phyloP scores from a whole-genome alignment of 768 basidiomycete genomes.

The Serendipita vermifera region DNA sequence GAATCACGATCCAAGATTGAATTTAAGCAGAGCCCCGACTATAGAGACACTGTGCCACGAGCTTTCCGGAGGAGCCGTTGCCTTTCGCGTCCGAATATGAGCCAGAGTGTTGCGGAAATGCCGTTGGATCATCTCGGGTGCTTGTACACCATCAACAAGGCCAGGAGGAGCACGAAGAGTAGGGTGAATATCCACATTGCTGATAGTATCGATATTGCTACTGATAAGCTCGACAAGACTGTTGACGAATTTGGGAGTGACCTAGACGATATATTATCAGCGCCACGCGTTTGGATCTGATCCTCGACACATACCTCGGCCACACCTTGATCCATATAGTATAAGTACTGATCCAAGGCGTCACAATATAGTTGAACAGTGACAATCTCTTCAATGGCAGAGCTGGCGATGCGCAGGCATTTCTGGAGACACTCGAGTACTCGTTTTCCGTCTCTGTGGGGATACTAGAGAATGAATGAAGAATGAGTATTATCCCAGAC shows the following conservation, averaged over 20 bases:
- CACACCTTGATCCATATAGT: slow-evolving; percentile 88
- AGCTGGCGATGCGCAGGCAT: slow-evolving; percentile 88
- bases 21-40: slow-evolving; percentile 76
- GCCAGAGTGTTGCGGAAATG: slow-evolving; percentile 86
- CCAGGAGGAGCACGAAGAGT: slow-evolving; percentile 79
- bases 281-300: background rate
- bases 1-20: slow-evolving; percentile 46
- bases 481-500: background rate
- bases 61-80: slow-evolving; percentile 27
- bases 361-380: slow-evolving; percentile 94
- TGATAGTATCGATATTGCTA: slow-evolving; percentile 82
- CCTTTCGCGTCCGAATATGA: slow-evolving; percentile 71
- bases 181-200: slow-evolving; percentile 76
- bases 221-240: slow-evolving; percentile 93
- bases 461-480: slow-evolving; percentile 36
- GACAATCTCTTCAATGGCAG: slow-evolving; percentile 91
- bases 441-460: slow-evolving; percentile 90
- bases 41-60: slow-evolving; percentile 80
- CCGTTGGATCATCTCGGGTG: slow-evolving; percentile 83
- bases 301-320: slow-evolving; percentile 47
- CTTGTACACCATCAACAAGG: slow-evolving; percentile 81
- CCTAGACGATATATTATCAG: slow-evolving; percentile 30
- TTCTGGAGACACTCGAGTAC: slow-evolving; percentile 97
- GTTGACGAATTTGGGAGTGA: slow-evolving; percentile 93
- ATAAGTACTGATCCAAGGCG: slow-evolving; percentile 89